Evolutionary conservation across 2,329 filamentous ascomycete genomes (phyloP).

Genomic region (Pseudogymnoascus sp.): DNA sequence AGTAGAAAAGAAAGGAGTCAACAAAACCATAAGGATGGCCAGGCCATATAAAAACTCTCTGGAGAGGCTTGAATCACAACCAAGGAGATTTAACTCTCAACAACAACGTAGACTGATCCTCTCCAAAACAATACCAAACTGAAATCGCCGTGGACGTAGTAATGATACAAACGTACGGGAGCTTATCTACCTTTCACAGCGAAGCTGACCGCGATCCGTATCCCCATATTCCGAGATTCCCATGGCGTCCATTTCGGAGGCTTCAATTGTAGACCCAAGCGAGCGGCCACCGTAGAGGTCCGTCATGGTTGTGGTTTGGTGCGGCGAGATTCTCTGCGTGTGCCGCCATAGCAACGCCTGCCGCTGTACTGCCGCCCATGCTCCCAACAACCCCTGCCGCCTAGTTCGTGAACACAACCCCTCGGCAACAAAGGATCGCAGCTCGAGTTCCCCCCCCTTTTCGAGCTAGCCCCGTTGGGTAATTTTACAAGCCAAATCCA

Average conservation of each 20-base stretch:
- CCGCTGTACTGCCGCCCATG: background rate
- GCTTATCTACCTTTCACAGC: background rate
- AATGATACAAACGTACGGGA: background rate
- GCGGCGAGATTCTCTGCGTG: background rate
- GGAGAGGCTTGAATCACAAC: background rate
- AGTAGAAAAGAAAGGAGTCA: background rate
- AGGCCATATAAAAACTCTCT: background rate
- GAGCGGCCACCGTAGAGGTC: constrained; percentile 17
- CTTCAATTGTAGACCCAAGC: constrained; percentile 26
- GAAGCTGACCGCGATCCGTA: background rate
- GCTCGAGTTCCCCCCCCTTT: background rate
- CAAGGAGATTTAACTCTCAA: background rate
- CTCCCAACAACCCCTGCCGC: background rate
- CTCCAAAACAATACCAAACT: background rate
- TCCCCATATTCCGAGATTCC: background rate
- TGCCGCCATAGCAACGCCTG: background rate
- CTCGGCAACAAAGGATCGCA: constrained; percentile 3
- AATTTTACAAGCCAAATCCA: background rate
- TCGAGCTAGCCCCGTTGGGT: background rate
- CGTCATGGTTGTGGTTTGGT: constrained; percentile 14
- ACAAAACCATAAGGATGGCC: background rate
- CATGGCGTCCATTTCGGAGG: constrained; percentile 25
- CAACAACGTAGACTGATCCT: background rate
- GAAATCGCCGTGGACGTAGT: background rate
- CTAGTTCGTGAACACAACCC: background rate